phyloP scores from a whole-genome alignment of 176 grass and related monocot species.

The Cymbopogon citratus region DNA sequence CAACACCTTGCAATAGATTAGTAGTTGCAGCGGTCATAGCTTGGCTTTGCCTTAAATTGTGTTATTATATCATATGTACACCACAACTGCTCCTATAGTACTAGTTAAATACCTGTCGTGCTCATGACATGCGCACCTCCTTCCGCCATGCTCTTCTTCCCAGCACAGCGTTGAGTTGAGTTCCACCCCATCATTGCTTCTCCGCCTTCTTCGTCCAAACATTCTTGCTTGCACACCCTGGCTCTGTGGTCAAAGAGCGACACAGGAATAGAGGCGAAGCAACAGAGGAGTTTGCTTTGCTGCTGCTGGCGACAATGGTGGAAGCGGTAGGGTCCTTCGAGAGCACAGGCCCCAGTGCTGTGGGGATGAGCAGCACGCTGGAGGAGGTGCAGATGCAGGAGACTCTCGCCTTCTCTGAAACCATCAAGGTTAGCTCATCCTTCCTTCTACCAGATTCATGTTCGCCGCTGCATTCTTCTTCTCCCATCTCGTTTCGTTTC shows the following conservation, averaged over 20 bases:
- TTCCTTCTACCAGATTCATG: not conserved
- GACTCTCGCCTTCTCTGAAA: slow-evolving; percentile 62
- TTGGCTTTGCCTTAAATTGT: not conserved
- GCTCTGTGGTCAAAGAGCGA: not conserved
- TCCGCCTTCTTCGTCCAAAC: not conserved
- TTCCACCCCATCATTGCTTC: not conserved
- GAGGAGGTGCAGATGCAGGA: slow-evolving; percentile 68
- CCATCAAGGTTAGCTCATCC: slow-evolving; percentile 56
- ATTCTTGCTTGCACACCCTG: not conserved
- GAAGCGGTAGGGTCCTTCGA: slow-evolving; percentile 12
- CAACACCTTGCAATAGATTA: not conserved
- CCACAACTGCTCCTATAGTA: slow-evolving; percentile 11
- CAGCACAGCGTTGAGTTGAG: not conserved
- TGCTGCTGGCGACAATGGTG: slow-evolving; percentile 28
- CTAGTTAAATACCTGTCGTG: slow-evolving; percentile 36
- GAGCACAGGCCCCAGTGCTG: slow-evolving; percentile 8
- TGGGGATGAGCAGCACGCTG: slow-evolving; percentile 27
- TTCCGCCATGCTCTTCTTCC: slow-evolving; percentile 1
- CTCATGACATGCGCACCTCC: slow-evolving; percentile 40
- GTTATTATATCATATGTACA: slow-evolving; percentile 19
- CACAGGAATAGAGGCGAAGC: not conserved
- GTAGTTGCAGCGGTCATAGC: not conserved
- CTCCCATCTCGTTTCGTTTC: not conserved
- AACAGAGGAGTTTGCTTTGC: not conserved
- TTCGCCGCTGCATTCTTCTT: not conserved